These are phyloP conservation scores for Biscutella auriculata DNA, from an alignment of 441 rosid genomes.

Conservation along the genomic window DNA sequence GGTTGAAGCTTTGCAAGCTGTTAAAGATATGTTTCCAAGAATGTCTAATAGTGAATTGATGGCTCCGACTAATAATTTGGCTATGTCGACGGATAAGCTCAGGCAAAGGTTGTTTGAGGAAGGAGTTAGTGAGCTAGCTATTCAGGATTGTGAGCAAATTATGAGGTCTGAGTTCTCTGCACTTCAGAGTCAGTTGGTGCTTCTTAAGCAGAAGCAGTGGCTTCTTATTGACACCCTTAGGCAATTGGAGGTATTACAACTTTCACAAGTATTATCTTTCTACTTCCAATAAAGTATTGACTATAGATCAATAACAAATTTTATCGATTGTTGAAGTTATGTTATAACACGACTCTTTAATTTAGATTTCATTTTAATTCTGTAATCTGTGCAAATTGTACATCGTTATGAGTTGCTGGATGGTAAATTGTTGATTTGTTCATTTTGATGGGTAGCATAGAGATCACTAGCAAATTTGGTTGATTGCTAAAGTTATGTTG, in stretches of 20 bases:
- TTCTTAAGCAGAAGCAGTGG: constrained; percentile 44
- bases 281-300: too few species aligned
- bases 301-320: too few species aligned
- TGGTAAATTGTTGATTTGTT: not conserved
- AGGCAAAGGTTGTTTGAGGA: constrained; percentile 36
- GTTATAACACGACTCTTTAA: too few species aligned
- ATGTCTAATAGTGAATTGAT: constrained; percentile 41
- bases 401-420: too few species aligned
- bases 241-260: constrained; percentile 34
- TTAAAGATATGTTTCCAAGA: constrained; percentile 51
- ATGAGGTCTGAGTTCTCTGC: constrained; percentile 42
- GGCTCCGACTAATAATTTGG: constrained; percentile 32
- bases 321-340: too few species aligned
- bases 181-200: constrained; percentile 33
- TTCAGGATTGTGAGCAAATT: constrained; percentile 44
- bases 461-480: too few species aligned
- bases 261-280: too few species aligned
- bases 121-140: constrained; percentile 35
- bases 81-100: constrained; percentile 39
- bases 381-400: too few species aligned
- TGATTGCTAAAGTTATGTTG: too few species aligned
- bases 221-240: constrained; percentile 41
- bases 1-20: constrained; percentile 50
- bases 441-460: not conserved
- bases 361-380: not conserved